Base-by-base conservation (phyloP, 768 basidiomycete genomes). In the Pleurotus eryngii region DNA sequence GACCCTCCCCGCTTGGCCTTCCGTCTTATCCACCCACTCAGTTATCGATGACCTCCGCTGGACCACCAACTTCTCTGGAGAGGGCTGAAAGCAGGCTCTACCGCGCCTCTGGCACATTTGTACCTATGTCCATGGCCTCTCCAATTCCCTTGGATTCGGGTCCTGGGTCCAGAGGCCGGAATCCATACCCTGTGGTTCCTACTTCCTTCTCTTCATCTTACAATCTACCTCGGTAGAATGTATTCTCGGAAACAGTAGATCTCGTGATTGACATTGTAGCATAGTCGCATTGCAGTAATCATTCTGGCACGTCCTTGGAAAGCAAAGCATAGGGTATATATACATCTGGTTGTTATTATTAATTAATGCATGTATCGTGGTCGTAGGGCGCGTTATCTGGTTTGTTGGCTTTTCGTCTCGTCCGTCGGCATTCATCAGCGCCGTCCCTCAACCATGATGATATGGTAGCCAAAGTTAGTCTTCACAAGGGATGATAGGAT, bases 391-490 rank as follows among this genome's bases (percentile, higher is more conserved):
- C 24, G 24, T 26, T 26, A 5, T 26, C 24, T 26, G 24, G 4
- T 24, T 24, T 24, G 24, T 24, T 24, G 24, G 24, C 4, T 26
- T 26, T 26, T 30, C 30, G 30, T 35, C 30, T 35, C 8, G 9
- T 30, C 30, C 9, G 30, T 49, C 35, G 27, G 12, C n/a, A n/a
- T 20, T 4, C 27, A 20, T 72, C 61, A 79, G 50, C 89, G 82
- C 38, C 91, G 82, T 15, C 90, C 91, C 73, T 94, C 91, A 5
- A 92, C 91, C 89, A 94, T 90, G 69, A 94, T 92, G 64, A 94
- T 86, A 67, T 94, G 92, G 70, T 93, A 94, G 12, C 92, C 92
- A 65, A 86, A 86, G 59, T 80, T 82, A 5, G 92, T 94, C 72
- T 92, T 94, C 35, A 93, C 86, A 49, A 93, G 80, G 14, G 84